Base-by-base conservation (phyloP, 306 rosid genomes). In the Sicyos edulis region DNA sequence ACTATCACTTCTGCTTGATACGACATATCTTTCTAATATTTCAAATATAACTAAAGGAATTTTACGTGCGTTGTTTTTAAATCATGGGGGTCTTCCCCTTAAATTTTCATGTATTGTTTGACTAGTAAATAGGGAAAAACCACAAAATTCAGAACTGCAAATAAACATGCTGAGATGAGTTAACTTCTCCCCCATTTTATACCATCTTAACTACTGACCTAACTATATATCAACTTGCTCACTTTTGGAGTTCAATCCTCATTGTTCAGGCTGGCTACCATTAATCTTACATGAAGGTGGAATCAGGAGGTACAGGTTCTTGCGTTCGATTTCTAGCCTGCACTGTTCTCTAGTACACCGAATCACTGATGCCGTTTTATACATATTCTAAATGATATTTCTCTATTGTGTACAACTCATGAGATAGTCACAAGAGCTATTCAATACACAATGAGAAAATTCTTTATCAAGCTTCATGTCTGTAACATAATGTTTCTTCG, bases 291-390 rank as follows among this genome's bases (percentile, higher is more conserved):
- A 22, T 47, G 72, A 67, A 14, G 56, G 20, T 4, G 16, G 54
- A 65, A 65, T 44, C 71, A 65, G 71, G 70, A 65, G 71, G 71
- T 42, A 40, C 53, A 44, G 34, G 7, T 65, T 44, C 17, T 45
- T 5, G 53, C 12, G 17, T 65, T 42, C 20, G 54, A 65, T 65
- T 67, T 47, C 55, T 44, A 20, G 42, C 56, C 8, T 45, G 37
- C 11, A 21, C 11, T 5, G 42, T 67, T 67, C 56, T 21, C 32
- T 29, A 2, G 20, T 14, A 47, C 72, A 47, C 42, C 40, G 40
- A 21, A 16, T 67, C 56, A 21, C 56, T 47, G 56, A 50, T 20
- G 56, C 72, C 20, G 8, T 67, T 66, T 47, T 45, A 45, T 21
- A 13, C 11, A 22, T 47, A 34, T 67, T 67, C 56, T 47, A 34